Evolutionary conservation across 2,329 filamentous ascomycete species (phyloP).

Genomic region (Camillea tinctor): DNA sequence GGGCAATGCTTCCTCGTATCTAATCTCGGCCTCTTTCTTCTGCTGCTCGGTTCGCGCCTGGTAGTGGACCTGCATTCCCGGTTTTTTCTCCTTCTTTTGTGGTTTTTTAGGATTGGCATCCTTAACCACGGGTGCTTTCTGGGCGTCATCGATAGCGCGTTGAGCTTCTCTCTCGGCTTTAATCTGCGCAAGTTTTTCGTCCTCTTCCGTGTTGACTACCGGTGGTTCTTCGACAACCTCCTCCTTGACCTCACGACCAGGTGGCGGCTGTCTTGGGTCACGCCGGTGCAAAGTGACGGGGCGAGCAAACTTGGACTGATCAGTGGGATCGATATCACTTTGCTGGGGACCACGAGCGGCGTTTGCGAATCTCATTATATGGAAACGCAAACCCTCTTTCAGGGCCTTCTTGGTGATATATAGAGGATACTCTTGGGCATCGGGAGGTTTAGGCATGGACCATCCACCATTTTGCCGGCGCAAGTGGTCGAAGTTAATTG

Average conservation of each 20-base stretch:
- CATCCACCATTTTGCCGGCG: constrained; percentile 55
- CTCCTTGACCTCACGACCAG: constrained; percentile 62
- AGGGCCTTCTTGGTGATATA: constrained; percentile 80
- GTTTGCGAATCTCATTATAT: constrained; percentile 73
- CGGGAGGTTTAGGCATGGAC: constrained; percentile 50
- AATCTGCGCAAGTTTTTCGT: constrained; percentile 64
- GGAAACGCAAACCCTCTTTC: constrained; percentile 76
- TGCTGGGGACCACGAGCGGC: constrained; percentile 48
- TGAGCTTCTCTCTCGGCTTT: constrained; percentile 82
- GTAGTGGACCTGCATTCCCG: constrained; percentile 74
- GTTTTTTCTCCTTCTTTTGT: constrained; percentile 63
- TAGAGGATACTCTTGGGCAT: constrained; percentile 58
- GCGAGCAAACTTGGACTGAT: constrained; percentile 78
- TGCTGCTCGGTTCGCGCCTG: constrained; percentile 77
- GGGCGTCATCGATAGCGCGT: constrained; percentile 81
- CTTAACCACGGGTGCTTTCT: constrained; percentile 82
- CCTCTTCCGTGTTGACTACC: constrained; percentile 55
- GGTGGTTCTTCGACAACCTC: constrained; percentile 46
- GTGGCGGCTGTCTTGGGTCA: constrained; percentile 70
- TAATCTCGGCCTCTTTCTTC: constrained; percentile 69
- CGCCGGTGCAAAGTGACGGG: constrained; percentile 88
- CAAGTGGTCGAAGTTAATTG: constrained; percentile 39
- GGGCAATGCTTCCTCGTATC: constrained; percentile 92
- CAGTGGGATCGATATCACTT: constrained; percentile 64
- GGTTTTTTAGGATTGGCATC: constrained; percentile 48